These are phyloP conservation scores for Pholiota molesta DNA, from an alignment of 768 basidiomycete species.

Conservation along the genomic window DNA sequence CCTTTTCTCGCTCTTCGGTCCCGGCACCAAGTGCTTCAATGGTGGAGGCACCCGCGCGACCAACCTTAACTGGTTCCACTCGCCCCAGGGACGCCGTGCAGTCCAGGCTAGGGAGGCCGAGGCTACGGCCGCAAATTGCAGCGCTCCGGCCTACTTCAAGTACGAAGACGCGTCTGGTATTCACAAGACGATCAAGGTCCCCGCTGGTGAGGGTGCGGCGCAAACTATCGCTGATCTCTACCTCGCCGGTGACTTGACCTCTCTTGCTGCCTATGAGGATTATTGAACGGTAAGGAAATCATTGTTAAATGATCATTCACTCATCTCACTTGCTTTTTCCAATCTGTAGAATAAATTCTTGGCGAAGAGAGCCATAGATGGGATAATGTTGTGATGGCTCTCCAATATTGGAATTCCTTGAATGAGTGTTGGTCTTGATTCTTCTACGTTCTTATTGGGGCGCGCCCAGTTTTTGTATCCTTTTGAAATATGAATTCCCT, in stretches of 20 bases:
- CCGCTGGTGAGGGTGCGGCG: neutral
- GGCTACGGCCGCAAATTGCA: neutral
- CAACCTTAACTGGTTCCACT: slow-evolving; percentile 14
- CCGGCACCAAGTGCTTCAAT: slow-evolving; percentile 13
- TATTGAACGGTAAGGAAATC: neutral
- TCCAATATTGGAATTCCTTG: too few relatives aligned
- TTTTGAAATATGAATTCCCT: too few relatives aligned
- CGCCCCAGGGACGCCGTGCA: slow-evolving; percentile 1
- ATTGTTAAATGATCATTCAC: neutral
- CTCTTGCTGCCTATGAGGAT: neutral
- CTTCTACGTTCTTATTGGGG: too few relatives aligned
- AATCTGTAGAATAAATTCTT: neutral
- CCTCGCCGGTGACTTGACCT: neutral
- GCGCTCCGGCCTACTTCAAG: neutral
- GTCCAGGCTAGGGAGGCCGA: neutral
- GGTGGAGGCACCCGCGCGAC: slow-evolving; percentile 5
- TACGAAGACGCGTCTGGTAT: neutral
- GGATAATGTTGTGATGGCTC: too few relatives aligned
- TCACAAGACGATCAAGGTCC: neutral
- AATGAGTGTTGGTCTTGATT: too few relatives aligned
- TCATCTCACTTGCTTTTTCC: neutral
- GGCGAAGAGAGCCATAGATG: too few relatives aligned
- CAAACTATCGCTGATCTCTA: neutral
- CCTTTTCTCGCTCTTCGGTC: slow-evolving; percentile 9
- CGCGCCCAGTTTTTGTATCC: too few relatives aligned